Evolutionary conservation across 2,329 filamentous ascomycete genomes (phyloP).

Genomic region (Sporothrix variecibatus): DNA sequence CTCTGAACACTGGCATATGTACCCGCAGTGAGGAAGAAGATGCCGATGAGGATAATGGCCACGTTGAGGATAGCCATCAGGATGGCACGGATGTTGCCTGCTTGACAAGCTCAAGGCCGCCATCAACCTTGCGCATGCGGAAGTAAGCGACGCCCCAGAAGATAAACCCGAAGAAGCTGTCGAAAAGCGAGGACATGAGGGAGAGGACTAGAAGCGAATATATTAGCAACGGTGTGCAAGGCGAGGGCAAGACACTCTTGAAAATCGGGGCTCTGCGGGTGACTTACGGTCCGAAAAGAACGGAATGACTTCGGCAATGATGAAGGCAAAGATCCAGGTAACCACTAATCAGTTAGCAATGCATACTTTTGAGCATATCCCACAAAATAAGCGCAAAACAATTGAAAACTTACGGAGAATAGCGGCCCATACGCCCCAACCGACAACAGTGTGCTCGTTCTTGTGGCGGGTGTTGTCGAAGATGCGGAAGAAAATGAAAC

Average conservation of each 20-base stretch:
- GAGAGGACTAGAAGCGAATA: constrained; percentile 52
- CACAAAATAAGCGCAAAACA: neutral
- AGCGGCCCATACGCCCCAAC: constrained; percentile 75
- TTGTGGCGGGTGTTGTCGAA: constrained; percentile 78
- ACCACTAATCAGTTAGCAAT: constrained; percentile 43
- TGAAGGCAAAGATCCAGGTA: constrained; percentile 85
- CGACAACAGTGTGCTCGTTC: constrained; percentile 75
- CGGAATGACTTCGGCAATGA: constrained; percentile 89
- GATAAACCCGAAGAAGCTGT: constrained; percentile 93
- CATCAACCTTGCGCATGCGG: constrained; percentile 70
- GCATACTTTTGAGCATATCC: neutral
- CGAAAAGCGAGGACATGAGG: constrained; percentile 84
- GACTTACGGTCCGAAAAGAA: constrained; percentile 77
- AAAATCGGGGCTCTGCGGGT: neutral
- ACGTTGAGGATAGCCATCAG: constrained; percentile 68
- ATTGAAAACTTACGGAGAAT: constrained; percentile 60
- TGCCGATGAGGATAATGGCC: constrained; percentile 69
- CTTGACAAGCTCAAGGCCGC: constrained; percentile 54
- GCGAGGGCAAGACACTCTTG: constrained; percentile 31
- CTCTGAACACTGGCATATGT: constrained; percentile 78
- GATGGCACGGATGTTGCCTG: constrained; percentile 53
- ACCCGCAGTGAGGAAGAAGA: constrained; percentile 80
- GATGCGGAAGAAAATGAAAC: constrained; percentile 88
- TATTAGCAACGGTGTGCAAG: constrained; percentile 35
- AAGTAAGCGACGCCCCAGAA: constrained; percentile 87